A percentile compares a stretch with the other conserved stretches of the same genome.
These are phyloP conservation scores for Peziza echinospora DNA, from an alignment of 495 filamentous ascomycete species.

Conservation along the genomic window DNA sequence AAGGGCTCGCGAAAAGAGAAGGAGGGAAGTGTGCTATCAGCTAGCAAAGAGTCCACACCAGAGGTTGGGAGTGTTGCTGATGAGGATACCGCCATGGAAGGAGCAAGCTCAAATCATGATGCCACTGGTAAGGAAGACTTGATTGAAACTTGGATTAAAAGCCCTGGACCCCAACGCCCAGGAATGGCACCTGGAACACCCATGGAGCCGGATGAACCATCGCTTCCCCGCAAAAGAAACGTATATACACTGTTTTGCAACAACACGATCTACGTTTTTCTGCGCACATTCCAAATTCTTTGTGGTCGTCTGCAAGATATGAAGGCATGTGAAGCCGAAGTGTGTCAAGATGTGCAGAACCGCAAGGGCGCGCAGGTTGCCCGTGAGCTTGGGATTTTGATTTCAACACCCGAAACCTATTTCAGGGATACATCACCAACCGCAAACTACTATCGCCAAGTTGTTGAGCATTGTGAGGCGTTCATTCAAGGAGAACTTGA, in stretches of 20 bases:
- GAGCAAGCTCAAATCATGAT: not conserved
- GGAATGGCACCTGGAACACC: slow-evolving; percentile 20
- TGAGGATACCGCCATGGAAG: not conserved
- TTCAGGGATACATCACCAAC: slow-evolving; percentile 43
- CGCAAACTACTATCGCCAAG: slow-evolving; percentile 48
- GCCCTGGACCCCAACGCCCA: slow-evolving; percentile 15
- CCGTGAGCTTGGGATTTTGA: slow-evolving; percentile 50
- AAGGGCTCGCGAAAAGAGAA: slow-evolving; percentile 39
- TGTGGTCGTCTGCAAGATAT: slow-evolving; percentile 65
- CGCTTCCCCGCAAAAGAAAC: slow-evolving; percentile 57
- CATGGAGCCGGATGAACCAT: slow-evolving; percentile 42
- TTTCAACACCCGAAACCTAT: slow-evolving; percentile 59
- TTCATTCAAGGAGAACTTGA: slow-evolving; percentile 57
- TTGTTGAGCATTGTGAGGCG: slow-evolving; percentile 44
- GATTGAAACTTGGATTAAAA: slow-evolving; percentile 20
- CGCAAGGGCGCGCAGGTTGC: slow-evolving; percentile 54
- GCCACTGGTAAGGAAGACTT: slow-evolving; percentile 20
- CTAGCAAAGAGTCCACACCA: slow-evolving; percentile 72
- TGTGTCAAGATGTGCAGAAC: slow-evolving; percentile 46
- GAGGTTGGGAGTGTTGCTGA: slow-evolving; percentile 28
- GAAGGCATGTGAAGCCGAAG: slow-evolving; percentile 53
- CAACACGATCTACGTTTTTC: slow-evolving; percentile 74
- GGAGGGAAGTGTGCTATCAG: slow-evolving; percentile 45
- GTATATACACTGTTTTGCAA: slow-evolving; percentile 77
- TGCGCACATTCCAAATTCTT: slow-evolving; percentile 71